Evolutionary conservation across 1,284 basidiomycete genomes (phyloP).

Genomic region (Grifola frondosa): DNA sequence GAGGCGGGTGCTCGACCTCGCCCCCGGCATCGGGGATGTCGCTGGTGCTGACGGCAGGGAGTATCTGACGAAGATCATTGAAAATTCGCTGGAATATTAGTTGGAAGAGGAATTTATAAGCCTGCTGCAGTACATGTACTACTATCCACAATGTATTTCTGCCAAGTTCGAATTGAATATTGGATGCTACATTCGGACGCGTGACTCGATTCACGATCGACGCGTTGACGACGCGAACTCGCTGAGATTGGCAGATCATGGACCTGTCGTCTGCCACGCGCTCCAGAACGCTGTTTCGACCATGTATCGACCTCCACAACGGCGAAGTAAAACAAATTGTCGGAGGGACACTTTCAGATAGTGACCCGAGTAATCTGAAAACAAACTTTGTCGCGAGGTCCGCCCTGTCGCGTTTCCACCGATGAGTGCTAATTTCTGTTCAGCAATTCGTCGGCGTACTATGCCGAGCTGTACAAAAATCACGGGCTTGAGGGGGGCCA

Average conservation of each 20-base stretch:
- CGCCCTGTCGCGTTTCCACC: conserved; percentile 29
- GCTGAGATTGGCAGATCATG: not conserved
- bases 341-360: conserved; percentile 85
- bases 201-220: conserved; percentile 3
- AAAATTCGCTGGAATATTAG: conserved; percentile 74
- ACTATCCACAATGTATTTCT: too few relatives aligned
- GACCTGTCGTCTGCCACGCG: too few relatives aligned
- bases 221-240: conserved; percentile 9
- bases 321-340: conserved; percentile 99
- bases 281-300: conserved; percentile 60
- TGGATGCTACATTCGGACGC: not conserved
- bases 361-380: conserved; percentile 61
- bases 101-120: not conserved
- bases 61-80: conserved; percentile 76
- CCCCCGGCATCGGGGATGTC: conserved; percentile 81
- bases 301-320: conserved; percentile 96
- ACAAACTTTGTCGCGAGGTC: conserved; percentile 95
- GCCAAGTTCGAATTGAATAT: not conserved
- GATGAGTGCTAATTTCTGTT: conserved; percentile 3
- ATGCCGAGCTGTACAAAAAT: conserved; percentile 76
- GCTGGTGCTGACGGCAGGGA: conserved; percentile 78
- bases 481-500: conserved; percentile 84
- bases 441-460: conserved; percentile 82
- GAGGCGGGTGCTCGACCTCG: conserved; percentile 83
- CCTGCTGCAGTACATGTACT: too few relatives aligned